Conservation (phyloP, 768 basidiomycete species). For the Lepiota brunneoincarnata region DNA sequence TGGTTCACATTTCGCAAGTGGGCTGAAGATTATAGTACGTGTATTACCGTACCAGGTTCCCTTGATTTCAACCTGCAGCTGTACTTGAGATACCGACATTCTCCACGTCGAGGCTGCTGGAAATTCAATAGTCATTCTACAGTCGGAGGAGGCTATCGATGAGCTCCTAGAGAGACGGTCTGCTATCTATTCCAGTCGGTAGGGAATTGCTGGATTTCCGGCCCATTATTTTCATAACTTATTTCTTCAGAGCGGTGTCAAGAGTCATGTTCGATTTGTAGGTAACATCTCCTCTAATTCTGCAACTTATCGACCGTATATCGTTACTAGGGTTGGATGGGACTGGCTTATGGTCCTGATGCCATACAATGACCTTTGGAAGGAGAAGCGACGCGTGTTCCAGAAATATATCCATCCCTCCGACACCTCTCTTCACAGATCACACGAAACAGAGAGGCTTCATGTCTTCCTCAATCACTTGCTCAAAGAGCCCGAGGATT, state of each 20-base stretch:
- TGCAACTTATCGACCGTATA: background rate
- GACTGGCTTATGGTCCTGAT: constrained; percentile 18
- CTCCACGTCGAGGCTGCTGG: constrained; percentile 6
- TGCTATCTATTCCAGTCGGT: constrained; percentile 42
- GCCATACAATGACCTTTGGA: constrained; percentile 21
- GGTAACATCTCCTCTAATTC: background rate
- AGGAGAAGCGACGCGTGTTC: constrained; percentile 21
- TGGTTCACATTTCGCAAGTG: constrained; percentile 41
- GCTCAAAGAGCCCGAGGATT: constrained; percentile 19
- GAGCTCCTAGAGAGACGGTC: constrained; percentile 47
- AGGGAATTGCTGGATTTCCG: constrained; percentile 17
- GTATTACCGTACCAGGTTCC: background rate
- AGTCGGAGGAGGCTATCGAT: constrained; percentile 24
- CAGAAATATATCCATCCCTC: constrained; percentile 21
- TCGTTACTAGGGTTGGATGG: constrained; percentile 19
- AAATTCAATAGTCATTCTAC: constrained; percentile 26
- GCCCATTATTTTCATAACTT: background rate
- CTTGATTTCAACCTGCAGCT: background rate
- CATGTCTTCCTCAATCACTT: constrained; percentile 21
- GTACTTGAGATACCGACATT: background rate
- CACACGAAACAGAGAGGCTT: constrained; percentile 19
- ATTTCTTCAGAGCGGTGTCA: background rate
- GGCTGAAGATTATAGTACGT: constrained; percentile 36
- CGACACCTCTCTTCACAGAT: constrained; percentile 18
- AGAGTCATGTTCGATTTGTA: constrained; percentile 11